Evolutionary conservation across 2,329 filamentous ascomycete species (phyloP).

Genomic region (Ophiognomonia clavigignenti-juglandacearum): DNA sequence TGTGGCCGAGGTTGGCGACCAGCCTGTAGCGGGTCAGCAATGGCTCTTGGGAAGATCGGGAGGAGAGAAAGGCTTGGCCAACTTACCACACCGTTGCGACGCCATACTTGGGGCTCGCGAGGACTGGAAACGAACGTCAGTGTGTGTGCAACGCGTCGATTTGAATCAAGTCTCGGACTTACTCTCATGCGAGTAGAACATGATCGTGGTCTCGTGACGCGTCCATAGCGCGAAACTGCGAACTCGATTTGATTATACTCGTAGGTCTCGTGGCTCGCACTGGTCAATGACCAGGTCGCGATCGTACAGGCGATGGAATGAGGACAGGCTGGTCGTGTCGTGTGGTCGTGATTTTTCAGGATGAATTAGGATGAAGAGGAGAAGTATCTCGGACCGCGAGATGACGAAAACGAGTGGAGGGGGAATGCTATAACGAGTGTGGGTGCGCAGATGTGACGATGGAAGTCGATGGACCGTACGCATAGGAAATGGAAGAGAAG

Average conservation of each 20-base stretch:
- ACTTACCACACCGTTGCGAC: slow-evolving; percentile 89
- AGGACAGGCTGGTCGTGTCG: too few species aligned
- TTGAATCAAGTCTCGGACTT: slow-evolving; percentile 28
- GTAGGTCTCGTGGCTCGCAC: neutral
- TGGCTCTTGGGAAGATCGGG: neutral
- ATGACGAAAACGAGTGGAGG: neutral
- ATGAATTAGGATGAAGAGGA: too few species aligned
- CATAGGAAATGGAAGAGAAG: neutral
- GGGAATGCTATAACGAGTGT: neutral
- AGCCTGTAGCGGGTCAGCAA: slow-evolving; percentile 54
- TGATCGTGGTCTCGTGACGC: slow-evolving; percentile 30
- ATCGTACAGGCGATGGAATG: too few species aligned
- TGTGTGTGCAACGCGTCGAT: neutral
- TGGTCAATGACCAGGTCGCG: too few species aligned
- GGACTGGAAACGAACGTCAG: slow-evolving; percentile 44
- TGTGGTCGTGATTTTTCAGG: too few species aligned
- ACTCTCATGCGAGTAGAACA: slow-evolving; percentile 98
- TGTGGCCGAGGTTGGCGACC: slow-evolving; percentile 79
- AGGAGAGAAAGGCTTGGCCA: too few species aligned
- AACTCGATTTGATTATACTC: neutral
- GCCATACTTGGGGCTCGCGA: slow-evolving; percentile 83
- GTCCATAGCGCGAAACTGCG: neutral
- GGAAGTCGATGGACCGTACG: neutral
- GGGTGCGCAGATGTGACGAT: neutral
- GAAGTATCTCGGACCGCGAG: neutral